Base-by-base conservation (phyloP, 225 moss, liverwort and hornwort genomes). In the Bryoerythrophyllum caledonicum region DNA sequence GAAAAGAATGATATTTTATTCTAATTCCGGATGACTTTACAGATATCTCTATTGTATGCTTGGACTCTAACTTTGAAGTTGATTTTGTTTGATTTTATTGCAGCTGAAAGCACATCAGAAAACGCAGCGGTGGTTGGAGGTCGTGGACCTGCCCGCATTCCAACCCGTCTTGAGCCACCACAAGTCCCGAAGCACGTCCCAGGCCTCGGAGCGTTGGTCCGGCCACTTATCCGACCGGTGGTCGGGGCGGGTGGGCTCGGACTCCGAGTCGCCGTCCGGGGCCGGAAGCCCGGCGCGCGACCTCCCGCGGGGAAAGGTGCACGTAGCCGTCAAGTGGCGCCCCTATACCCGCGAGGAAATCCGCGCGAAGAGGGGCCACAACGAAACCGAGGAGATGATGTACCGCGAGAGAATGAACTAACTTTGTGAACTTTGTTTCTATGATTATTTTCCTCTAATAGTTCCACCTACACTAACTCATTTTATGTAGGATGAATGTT, bases 51-150 rank as follows among this genome's bases (percentile, higher is more conserved):
- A 38, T 7, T 65, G 34, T 40, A 56, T 56, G 40, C 40, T 56
- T 71, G 27, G 27, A n/a, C n/a, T 43, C 43, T 2, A 43, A 11
- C 12, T 13, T 43, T 13, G 6, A 37, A 37, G 5, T 37, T 37
- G 37, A 37, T 37, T 5, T 37, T 5, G 30, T 7, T 9, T 8
- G 6, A 11, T 12, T 2, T 43, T 13, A 23, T 54, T 70, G 70
- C 91, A 96, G 96, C 74, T 96, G 78, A 83, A 83, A 67, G 85
- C 93, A 15, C 78, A 77, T 21, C 40, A 59, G 32, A 55, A 65
- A 44, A 76, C 72, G 46, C 86, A 91, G 43, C 10, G 88, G n/a
- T 93, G 93, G 96, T 81, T 86, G 20, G 90, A 93, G 27, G 64
- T 96, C 66, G 55, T 91, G 69, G 91, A 71, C n/a, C 6, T 7